These are phyloP conservation scores for Talaromyces trachyspermus DNA, from an alignment of 495 filamentous ascomycete species.

Conservation along the genomic window DNA sequence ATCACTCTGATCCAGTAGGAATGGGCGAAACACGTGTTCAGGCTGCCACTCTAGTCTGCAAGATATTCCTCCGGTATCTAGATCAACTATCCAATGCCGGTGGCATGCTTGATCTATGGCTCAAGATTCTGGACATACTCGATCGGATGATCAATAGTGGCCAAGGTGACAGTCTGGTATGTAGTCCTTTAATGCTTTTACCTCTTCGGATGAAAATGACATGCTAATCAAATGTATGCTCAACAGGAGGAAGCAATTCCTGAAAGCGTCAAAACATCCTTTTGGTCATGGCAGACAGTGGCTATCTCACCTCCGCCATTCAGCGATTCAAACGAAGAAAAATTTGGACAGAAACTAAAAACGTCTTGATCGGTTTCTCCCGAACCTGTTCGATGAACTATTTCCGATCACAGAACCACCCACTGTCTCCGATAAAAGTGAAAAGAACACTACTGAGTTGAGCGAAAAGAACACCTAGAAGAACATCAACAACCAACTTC, in stretches of 20 bases:
- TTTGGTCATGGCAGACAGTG: conserved; percentile 88
- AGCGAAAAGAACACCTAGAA: not conserved
- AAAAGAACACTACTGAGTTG: not conserved
- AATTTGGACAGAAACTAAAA: conserved; percentile 69
- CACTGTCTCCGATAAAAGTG: not conserved
- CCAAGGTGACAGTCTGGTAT: conserved; percentile 80
- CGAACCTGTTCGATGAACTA: conserved; percentile 54
- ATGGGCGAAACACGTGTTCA: conserved; percentile 96
- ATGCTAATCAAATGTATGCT: conserved; percentile 13
- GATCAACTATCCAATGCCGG: conserved; percentile 76
- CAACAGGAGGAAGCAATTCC: conserved; percentile 85
- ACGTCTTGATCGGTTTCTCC: conserved; percentile 82
- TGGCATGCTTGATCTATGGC: conserved; percentile 90
- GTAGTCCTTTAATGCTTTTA: conserved; percentile 18
- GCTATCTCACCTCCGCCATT: conserved; percentile 70
- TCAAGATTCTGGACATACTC: conserved; percentile 88
- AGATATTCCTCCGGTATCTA: conserved; percentile 91
- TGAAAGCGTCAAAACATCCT: conserved; percentile 95
- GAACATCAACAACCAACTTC: not conserved
- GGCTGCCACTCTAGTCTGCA: conserved; percentile 84
- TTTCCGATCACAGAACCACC: conserved; percentile 35
- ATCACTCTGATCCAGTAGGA: conserved; percentile 80
- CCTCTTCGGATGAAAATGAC: not conserved
- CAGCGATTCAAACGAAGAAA: conserved; percentile 35
- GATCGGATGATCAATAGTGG: conserved; percentile 96